Evolutionary conservation across 352 stramenopile genomes (phyloP).

Genomic region (Pythium graminicola): DNA sequence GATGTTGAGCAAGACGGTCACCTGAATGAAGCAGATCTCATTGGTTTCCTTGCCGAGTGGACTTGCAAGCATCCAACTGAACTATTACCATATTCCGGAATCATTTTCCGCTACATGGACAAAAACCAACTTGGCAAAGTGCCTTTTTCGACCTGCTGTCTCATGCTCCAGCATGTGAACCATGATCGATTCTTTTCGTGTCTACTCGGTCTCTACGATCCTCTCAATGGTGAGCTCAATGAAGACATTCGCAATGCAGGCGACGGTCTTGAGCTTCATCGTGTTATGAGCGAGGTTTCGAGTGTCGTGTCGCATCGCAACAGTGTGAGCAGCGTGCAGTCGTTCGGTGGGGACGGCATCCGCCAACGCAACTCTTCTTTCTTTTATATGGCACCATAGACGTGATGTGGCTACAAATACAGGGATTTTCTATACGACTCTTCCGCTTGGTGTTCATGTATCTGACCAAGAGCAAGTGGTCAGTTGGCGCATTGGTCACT

Average conservation of each 20-base stretch:
- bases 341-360: slow-evolving; percentile 27
- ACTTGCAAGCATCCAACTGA: slow-evolving; percentile 78
- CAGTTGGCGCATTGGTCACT: no score
- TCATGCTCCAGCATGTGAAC: slow-evolving; percentile 86
- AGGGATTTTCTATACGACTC: not conserved
- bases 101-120: slow-evolving; percentile 87
- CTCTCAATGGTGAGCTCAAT: slow-evolving; percentile 63
- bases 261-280: slow-evolving; percentile 57
- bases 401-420: no score
- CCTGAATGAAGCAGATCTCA: slow-evolving; percentile 58
- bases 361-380: slow-evolving; percentile 67
- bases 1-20: slow-evolving; percentile 59
- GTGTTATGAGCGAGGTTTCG: slow-evolving; percentile 70
- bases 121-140: slow-evolving; percentile 76
- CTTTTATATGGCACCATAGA: slow-evolving; percentile 47
- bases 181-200: slow-evolving; percentile 86
- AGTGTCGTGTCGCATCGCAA: slow-evolving; percentile 52
- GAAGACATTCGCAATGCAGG: slow-evolving; percentile 61
- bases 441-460: no score
- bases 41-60: slow-evolving; percentile 75
- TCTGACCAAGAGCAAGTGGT: no score
- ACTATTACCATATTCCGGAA: slow-evolving; percentile 64
- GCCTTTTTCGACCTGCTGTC: slow-evolving; percentile 75
- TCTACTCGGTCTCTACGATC: slow-evolving; percentile 76
- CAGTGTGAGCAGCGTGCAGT: slow-evolving; percentile 37